Evolutionary conservation across 805 yeast genomes (phyloP), one percentile per base, ranked within the genome.

Genomic region (Scheffersomyces coipomensis): DNA sequence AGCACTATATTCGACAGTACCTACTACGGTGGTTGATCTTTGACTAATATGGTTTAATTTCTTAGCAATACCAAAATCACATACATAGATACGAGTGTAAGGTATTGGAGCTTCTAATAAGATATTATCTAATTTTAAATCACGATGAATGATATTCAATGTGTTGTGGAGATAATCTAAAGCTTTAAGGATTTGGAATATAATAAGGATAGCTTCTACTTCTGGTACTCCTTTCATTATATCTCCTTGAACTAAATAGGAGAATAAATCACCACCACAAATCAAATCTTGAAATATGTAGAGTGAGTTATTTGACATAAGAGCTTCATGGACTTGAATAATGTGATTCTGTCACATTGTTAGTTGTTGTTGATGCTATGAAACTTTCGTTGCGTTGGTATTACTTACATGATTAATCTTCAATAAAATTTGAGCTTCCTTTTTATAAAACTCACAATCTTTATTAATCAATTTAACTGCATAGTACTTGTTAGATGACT

Each of bases 1-100:
- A 1, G 89, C 88, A 41, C 81, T 73, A 49, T 83, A 83, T 52
- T 83, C 88, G 0, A 83, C 80, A 0, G 88, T 83, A 2, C 83
- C 83, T 1, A 76, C 81, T 0, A 75, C 64, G 0, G 83, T 73
- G 29, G 63, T 66, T 67, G 76, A 70, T 39, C 79, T 56, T 29
- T 32, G 33, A 24, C 18, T 19, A 24, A n/a, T 17, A 1, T 22
- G 19, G 6, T 11, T 16, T 25, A 50, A 37, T 12, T 42, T 44
- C 39, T 60, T 64, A 0, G 74, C 73, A 29, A 65, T 62, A 0
- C 90, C 90, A 60, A 85, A 84, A 59, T 85, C 91, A 8, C 86
- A 85, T 18, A 84, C 53, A 2, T 79, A 72, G 27, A 84, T 57
- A 43, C 73, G 69, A 0, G 84, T 63, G 33, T 73, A 73, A 2